Percentiles rank a stretch among this genome's conserved stretches.
These are phyloP conservation scores for Lachnellula arida DNA, from an alignment of 2,329 filamentous ascomycete genomes.

Conservation along the genomic window DNA sequence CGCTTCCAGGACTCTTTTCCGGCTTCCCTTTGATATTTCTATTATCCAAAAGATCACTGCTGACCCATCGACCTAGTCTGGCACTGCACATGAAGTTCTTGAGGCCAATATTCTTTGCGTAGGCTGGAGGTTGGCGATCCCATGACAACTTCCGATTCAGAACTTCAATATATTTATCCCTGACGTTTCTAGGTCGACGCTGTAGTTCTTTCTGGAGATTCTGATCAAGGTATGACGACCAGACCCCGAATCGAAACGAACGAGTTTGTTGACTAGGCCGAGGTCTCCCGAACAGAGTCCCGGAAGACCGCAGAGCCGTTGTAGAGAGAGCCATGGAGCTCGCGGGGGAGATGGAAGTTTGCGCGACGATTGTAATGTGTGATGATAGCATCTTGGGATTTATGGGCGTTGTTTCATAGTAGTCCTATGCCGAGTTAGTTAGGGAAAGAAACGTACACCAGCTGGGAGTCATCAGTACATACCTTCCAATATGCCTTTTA, in stretches of 20 bases:
- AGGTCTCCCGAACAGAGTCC: conserved; percentile 7
- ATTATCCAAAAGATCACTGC: conserved; percentile 29
- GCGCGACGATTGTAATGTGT: conserved; percentile 16
- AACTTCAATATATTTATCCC: conserved; percentile 43
- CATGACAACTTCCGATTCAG: conserved; percentile 43
- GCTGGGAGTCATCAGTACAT: too few species aligned
- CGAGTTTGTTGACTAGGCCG: conserved; percentile 38
- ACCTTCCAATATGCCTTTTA: too few species aligned
- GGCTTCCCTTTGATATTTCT: conserved; percentile 14
- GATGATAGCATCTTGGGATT: conserved; percentile 26
- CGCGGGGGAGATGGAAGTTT: conserved; percentile 10
- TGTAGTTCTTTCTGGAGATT: conserved; percentile 40
- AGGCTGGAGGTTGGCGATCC: conserved; percentile 40
- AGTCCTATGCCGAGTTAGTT: conserved; percentile 3
- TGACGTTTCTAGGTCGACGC: conserved; percentile 40
- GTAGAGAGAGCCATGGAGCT: conserved; percentile 9
- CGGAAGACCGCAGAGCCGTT: conserved; percentile 10
- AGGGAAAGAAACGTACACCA: neutral
- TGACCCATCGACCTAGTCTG: conserved; percentile 32
- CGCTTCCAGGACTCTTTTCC: conserved; percentile 33
- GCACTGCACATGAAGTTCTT: conserved; percentile 41
- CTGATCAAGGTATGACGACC: conserved; percentile 40
- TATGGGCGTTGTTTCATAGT: conserved; percentile 19
- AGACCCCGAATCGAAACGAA: conserved; percentile 45
- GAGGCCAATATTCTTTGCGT: conserved; percentile 27